Conservation (phyloP, 2,329 filamentous ascomycete species). For the Claviceps sorghi region DNA sequence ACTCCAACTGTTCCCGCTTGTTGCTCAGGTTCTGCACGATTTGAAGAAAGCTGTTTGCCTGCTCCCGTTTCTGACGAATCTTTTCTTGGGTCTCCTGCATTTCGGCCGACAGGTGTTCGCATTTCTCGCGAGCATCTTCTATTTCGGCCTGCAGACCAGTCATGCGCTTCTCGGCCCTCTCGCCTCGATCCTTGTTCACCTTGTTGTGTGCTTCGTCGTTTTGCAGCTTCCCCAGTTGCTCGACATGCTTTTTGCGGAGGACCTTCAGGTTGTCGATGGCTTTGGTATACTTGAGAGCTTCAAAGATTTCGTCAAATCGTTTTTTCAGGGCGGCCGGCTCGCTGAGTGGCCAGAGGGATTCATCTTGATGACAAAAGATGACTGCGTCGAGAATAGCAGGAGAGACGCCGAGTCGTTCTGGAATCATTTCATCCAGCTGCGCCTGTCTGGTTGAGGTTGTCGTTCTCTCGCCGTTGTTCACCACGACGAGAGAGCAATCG, state of each 20-base stretch:
- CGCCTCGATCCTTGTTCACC: conserved; percentile 70
- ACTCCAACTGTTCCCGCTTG: conserved; percentile 60
- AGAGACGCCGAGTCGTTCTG: conserved; percentile 76
- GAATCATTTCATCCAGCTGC: conserved; percentile 73
- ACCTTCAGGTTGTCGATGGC: conserved; percentile 90
- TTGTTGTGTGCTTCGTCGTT: conserved; percentile 66
- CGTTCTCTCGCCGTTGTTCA: conserved; percentile 65
- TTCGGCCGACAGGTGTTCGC: conserved; percentile 41
- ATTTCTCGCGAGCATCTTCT: conserved; percentile 43
- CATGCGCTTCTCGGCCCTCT: conserved; percentile 52
- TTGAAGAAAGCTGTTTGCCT: conserved; percentile 58
- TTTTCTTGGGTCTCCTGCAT: conserved; percentile 44
- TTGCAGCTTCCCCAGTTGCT: conserved; percentile 58
- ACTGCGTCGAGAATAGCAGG: conserved; percentile 83
- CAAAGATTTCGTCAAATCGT: conserved; percentile 94
- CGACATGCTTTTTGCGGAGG: conserved; percentile 68
- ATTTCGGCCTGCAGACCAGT: conserved; percentile 52
- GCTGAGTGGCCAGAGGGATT: conserved; percentile 92
- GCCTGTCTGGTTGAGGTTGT: conserved; percentile 66
- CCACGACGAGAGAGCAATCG: conserved; percentile 62
- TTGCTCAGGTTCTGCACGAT: conserved; percentile 62
- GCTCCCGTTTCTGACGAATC: conserved; percentile 52
- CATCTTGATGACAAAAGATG: conserved; percentile 97
- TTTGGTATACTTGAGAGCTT: conserved; percentile 92
- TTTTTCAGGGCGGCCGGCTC: conserved; percentile 78